These are phyloP conservation scores for Cornus florida DNA, from an alignment of 148 eudicot species.

Conservation along the genomic window DNA sequence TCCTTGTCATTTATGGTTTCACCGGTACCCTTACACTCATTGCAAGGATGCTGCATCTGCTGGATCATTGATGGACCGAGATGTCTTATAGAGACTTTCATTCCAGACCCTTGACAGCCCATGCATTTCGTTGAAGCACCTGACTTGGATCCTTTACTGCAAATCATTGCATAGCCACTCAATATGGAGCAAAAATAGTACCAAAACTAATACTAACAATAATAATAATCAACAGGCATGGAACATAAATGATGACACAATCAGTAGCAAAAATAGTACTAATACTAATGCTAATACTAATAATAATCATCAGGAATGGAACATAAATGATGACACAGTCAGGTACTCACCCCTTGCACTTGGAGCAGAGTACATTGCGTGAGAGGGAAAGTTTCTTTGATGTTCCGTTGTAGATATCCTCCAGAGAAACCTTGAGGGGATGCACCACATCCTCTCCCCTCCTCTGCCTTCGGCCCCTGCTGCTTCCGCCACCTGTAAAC, in stretches of 20 bases:
- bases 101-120: conserved; percentile 58
- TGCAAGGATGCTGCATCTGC: conserved; percentile 64
- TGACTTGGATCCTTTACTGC: conserved; percentile 56
- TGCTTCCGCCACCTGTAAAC: conserved; percentile 39
- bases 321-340: neutral
- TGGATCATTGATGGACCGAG: conserved; percentile 60
- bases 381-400: conserved; percentile 53
- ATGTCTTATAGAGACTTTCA: conserved; percentile 51
- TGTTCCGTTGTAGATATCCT: conserved; percentile 53
- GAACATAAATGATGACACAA: neutral
- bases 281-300: too few species aligned
- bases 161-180: neutral
- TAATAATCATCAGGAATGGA: neutral
- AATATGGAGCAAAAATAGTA: neutral
- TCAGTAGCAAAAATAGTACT: neutral
- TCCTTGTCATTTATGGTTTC: conserved; percentile 53
- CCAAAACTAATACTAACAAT: too few species aligned
- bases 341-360: conserved; percentile 53
- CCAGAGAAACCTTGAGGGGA: conserved; percentile 53
- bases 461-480: conserved; percentile 58
- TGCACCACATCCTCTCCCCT: conserved; percentile 60
- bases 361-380: conserved; percentile 47
- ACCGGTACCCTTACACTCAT: conserved; percentile 58
- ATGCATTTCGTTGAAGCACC: conserved; percentile 56
- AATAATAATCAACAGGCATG: neutral